Percentiles rank a stretch among this genome's conserved stretches.
phyloP scores from a whole-genome alignment of 2,329 filamentous ascomycete genomes.

The Scorias spongiosa region DNA sequence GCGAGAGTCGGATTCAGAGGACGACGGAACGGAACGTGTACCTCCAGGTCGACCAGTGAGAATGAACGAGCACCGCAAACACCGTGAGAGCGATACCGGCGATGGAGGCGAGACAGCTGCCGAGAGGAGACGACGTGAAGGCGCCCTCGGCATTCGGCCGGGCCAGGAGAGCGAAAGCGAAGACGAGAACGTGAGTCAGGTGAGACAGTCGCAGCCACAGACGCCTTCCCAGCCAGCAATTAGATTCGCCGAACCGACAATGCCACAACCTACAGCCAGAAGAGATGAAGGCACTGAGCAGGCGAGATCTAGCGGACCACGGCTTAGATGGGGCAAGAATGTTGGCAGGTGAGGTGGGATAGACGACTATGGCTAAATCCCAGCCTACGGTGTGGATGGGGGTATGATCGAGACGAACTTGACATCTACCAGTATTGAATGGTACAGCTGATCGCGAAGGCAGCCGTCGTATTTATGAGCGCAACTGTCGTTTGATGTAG shows the following conservation, averaged over 20 bases:
- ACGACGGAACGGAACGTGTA: constrained; percentile 24
- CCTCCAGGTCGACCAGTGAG: constrained; percentile 10
- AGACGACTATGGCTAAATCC: no score
- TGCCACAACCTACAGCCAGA: neutral
- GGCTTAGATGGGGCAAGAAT: neutral
- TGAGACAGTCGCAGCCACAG: neutral
- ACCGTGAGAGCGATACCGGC: constrained; percentile 7
- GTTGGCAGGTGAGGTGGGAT: neutral
- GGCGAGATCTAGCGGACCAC: neutral
- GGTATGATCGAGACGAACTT: no score
- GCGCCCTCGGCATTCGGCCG: constrained; percentile 49
- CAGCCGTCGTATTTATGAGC: no score
- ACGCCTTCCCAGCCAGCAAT: neutral
- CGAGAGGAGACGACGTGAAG: constrained; percentile 57
- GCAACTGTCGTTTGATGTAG: no score
- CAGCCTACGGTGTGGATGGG: no score
- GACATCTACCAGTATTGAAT: no score
- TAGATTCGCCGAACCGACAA: neutral
- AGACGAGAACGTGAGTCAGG: constrained; percentile 34
- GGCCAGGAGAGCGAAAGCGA: constrained; percentile 35
- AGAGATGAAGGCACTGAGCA: neutral
- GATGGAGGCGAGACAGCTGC: constrained; percentile 52
- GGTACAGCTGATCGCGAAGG: no score
- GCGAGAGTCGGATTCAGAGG: constrained; percentile 21
- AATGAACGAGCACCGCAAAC: neutral